phyloP scores from a whole-genome alignment of 768 basidiomycete genomes.

The Termitomyces heimii region DNA sequence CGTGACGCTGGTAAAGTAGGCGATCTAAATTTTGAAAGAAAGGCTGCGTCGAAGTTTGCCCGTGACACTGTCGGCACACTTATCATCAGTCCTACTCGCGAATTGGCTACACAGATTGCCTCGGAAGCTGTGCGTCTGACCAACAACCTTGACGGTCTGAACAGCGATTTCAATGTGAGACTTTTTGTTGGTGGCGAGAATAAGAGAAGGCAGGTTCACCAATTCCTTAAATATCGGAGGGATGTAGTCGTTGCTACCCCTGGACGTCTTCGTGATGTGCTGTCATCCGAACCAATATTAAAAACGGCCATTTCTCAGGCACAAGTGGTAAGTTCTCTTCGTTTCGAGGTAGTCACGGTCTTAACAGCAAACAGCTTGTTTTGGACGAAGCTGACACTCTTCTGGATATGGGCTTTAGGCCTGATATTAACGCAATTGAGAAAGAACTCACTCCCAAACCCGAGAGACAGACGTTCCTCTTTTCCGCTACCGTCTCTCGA shows the following conservation, averaged over 20 bases:
- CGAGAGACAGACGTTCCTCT: constrained; percentile 84
- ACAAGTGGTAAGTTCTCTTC: constrained; percentile 43
- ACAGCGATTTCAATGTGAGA: constrained; percentile 53
- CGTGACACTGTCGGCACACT: constrained; percentile 58
- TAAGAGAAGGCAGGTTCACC: constrained; percentile 58
- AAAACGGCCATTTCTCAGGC: constrained; percentile 45
- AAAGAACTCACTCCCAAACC: constrained; percentile 53
- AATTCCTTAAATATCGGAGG: constrained; percentile 56
- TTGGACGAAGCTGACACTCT: constrained; percentile 92
- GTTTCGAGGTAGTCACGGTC: constrained; percentile 1
- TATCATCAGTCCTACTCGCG: constrained; percentile 85
- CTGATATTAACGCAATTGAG: constrained; percentile 74
- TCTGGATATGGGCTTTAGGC: constrained; percentile 88
- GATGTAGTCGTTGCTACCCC: constrained; percentile 90
- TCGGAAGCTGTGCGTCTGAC: constrained; percentile 70
- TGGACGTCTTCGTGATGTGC: constrained; percentile 75
- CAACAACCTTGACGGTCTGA: constrained; percentile 35
- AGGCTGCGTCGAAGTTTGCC: constrained; percentile 32
- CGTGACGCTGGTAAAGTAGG: constrained; percentile 33
- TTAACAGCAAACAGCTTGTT: constrained; percentile 53
- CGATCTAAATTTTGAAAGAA: constrained; percentile 22
- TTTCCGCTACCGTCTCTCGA: constrained; percentile 80
- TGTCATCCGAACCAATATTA: constrained; percentile 55
- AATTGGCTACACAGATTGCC: constrained; percentile 87
- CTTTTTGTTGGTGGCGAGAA: constrained; percentile 75